Conservation (phyloP, 306 rosid species). For the Casuarina glauca region DNA sequence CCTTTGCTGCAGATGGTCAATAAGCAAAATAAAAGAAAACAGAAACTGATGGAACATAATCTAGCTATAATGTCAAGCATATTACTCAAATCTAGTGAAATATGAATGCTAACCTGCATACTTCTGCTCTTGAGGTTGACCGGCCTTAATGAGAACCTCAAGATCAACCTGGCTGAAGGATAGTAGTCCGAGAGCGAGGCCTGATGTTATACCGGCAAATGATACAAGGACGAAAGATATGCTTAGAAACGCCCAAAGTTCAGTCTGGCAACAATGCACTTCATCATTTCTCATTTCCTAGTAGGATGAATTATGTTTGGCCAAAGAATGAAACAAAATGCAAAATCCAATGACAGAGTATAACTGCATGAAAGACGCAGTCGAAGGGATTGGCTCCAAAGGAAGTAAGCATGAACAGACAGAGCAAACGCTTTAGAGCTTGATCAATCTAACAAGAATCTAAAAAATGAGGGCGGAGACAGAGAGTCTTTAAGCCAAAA, state of each 20-base stretch:
- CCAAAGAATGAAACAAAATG: neutral
- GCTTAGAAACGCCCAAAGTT: slow-evolving; percentile 53
- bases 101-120: slow-evolving; percentile 53
- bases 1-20: slow-evolving; percentile 51
- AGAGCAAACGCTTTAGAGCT: neutral
- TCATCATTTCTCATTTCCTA: slow-evolving; percentile 39
- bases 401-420: neutral
- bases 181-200: slow-evolving; percentile 72
- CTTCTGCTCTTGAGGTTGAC: slow-evolving; percentile 55
- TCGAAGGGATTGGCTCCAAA: slow-evolving; percentile 10
- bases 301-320: neutral
- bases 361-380: slow-evolving; percentile 2
- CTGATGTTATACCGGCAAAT: slow-evolving; percentile 67
- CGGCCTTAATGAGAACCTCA: slow-evolving; percentile 67
- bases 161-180: slow-evolving; percentile 73
- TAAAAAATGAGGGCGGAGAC: slow-evolving; percentile 5
- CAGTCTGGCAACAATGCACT: slow-evolving; percentile 40
- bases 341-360: neutral
- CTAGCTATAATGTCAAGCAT: neutral
- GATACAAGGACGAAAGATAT: slow-evolving; percentile 42
- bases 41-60: neutral
- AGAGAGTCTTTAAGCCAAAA: slow-evolving; percentile 13
- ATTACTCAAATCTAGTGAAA: neutral
- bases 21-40: slow-evolving; percentile 1
- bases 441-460: slow-evolving; percentile 13